A percentile compares a stretch with the other conserved stretches of the same genome.
Evolutionary conservation across 108 stramenopile species (phyloP).

Genomic region (Pseudonitzschia multiseries): DNA sequence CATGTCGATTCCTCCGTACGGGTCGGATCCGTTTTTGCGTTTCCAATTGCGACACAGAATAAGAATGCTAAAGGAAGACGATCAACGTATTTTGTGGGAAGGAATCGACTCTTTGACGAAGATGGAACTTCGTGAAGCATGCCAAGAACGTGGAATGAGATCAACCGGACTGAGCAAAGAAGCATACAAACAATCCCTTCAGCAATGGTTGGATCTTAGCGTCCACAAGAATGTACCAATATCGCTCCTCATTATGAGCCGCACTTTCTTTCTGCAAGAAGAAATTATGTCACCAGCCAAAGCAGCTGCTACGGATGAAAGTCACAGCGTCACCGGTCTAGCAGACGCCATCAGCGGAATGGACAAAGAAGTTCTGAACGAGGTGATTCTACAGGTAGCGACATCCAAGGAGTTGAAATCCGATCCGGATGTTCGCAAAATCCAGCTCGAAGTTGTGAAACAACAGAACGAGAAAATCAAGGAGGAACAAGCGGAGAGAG

Average conservation of each 20-base stretch:
- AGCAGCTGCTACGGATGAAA: constrained; percentile 31
- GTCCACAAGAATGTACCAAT: constrained; percentile 95
- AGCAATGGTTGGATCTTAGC: constrained; percentile 96
- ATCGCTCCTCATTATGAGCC: constrained; percentile 93
- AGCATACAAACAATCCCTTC: constrained; percentile 82
- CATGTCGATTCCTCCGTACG: constrained; percentile 96
- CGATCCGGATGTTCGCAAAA: constrained; percentile 72
- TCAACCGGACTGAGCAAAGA: constrained; percentile 92
- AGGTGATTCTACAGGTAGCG: constrained; percentile 94
- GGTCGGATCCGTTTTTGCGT: constrained; percentile 89
- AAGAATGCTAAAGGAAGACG: constrained; percentile 87
- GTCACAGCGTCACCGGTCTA: constrained; percentile 71
- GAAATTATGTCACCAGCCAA: constrained; percentile 45
- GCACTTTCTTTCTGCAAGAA: constrained; percentile 91
- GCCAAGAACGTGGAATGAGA: constrained; percentile 97
- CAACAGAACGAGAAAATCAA: constrained; percentile 81
- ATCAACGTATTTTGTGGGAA: constrained; percentile 97
- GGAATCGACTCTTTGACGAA: constrained; percentile 94
- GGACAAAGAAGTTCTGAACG: constrained; percentile 93
- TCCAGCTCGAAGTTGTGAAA: constrained; percentile 77
- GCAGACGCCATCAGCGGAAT: constrained; percentile 92
- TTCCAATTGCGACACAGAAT: constrained; percentile 94
- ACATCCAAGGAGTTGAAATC: constrained; percentile 73
- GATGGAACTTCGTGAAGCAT: constrained; percentile 96
- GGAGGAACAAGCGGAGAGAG: constrained; percentile 67